These are phyloP conservation scores for Lonicera japonica DNA, from an alignment of 129 eudicot genomes.

Conservation along the genomic window DNA sequence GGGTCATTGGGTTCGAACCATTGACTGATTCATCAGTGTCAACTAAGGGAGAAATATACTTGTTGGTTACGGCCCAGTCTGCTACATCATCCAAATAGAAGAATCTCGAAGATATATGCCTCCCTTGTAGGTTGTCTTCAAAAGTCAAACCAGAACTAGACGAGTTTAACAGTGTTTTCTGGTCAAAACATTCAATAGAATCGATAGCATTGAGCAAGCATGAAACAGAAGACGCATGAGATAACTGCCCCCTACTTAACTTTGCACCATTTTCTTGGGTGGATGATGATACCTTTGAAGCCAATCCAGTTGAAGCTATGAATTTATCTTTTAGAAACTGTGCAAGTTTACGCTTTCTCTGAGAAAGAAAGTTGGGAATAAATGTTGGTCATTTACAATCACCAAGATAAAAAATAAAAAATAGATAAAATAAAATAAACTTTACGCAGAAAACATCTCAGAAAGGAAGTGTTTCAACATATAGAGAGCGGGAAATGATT, in stretches of 20 bases:
- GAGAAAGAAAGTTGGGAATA: constrained; percentile 5
- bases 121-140: constrained; percentile 17
- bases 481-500: not conserved
- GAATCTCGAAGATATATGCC: constrained; percentile 8
- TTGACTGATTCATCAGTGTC: constrained; percentile 32
- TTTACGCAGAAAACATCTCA: not conserved
- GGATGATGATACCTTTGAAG: not conserved
- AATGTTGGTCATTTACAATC: not conserved
- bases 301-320: constrained; percentile 15
- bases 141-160: constrained; percentile 21
- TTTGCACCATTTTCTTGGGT: constrained; percentile 9
- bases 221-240: constrained; percentile 27
- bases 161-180: constrained; percentile 7
- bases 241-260: constrained; percentile 12
- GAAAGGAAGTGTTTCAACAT: not conserved
- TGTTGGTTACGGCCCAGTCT: not conserved
- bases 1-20: constrained; percentile 26
- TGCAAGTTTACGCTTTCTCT: constrained; percentile 45
- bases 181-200: constrained; percentile 4
- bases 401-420: not conserved
- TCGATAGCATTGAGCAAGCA: constrained; percentile 19
- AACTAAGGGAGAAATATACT: constrained; percentile 9
- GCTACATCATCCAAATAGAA: constrained; percentile 8
- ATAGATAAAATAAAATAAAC: not conserved
- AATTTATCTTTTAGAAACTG: constrained; percentile 26